These are phyloP conservation scores for Hypoxylon fuscum DNA, from an alignment of 495 filamentous ascomycete genomes.

Conservation along the genomic window DNA sequence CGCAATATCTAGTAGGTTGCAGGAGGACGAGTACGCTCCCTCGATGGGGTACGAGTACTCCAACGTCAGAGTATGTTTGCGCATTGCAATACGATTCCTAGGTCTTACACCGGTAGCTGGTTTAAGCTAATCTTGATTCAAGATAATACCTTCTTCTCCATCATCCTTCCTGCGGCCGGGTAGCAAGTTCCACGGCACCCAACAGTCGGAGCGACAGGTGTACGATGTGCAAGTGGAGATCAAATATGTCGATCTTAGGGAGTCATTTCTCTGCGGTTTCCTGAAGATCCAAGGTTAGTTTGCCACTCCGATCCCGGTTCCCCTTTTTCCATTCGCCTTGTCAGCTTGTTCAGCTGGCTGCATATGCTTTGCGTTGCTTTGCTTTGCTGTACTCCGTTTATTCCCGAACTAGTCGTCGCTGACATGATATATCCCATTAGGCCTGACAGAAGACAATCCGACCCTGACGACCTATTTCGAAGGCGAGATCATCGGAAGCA, in stretches of 20 bases:
- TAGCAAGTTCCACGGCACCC: slow-evolving; percentile 87
- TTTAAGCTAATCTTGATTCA: slow-evolving; percentile 33
- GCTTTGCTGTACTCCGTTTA: background rate
- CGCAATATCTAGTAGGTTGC: slow-evolving; percentile 27
- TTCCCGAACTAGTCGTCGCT: slow-evolving; percentile 8
- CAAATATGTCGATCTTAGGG: slow-evolving; percentile 92
- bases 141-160: slow-evolving; percentile 69
- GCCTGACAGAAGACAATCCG: slow-evolving; percentile 93
- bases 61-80: slow-evolving; percentile 66
- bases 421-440: slow-evolving; percentile 54
- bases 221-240: slow-evolving; percentile 98
- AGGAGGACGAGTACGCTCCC: slow-evolving; percentile 43
- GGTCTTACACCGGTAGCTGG: too few species aligned
- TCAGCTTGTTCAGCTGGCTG: background rate
- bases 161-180: slow-evolving; percentile 89
- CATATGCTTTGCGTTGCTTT: background rate
- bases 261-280: slow-evolving; percentile 96
- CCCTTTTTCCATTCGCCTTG: background rate
- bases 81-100: background rate
- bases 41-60: slow-evolving; percentile 72
- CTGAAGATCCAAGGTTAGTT: slow-evolving; percentile 91
- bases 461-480: slow-evolving; percentile 98
- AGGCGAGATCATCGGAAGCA: slow-evolving; percentile 96
- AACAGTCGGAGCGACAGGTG: slow-evolving; percentile 86
- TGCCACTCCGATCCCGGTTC: background rate